Base-by-base conservation (phyloP, 352 stramenopile species). In the Phytopythium litorale region DNA sequence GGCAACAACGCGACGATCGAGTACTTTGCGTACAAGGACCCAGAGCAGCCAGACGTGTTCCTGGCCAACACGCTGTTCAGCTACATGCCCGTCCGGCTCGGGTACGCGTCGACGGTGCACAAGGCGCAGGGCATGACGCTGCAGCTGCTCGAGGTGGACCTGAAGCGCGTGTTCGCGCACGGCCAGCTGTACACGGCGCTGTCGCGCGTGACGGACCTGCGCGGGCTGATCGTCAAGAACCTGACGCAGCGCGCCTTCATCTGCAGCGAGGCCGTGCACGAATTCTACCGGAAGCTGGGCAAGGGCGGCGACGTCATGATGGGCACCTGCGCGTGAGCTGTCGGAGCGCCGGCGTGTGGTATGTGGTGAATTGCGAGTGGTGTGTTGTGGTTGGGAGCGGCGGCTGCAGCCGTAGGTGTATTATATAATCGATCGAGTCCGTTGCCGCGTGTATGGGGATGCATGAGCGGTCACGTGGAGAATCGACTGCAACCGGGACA, bases 1-100 rank as follows among this genome's bases (percentile, higher is more conserved):
- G 35, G 35, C 56, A 62, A 53, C 30, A n/a, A 43, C 4, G 56
- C 56, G 15, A 62, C 56, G 30, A 62, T 62, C 30, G 56, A 62
- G 56, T 54, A 62, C 56, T 62, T 62, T 32, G 42, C 56, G 25
- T 62, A 62, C 43, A 62, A 62, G 30, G 56, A 62, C 42, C 56
- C 56, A 21, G 56, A 62, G 30, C 21, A 62, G 56, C 32, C 56
- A 3, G 56, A 62, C 28, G 56, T 62, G 18, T 62, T 62, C 30
- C 3, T 54, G 56, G 56, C 56, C 4, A 45, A 25, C 28, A 62
- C 56, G 15, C 42, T 62, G 18, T 62, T 62, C 30, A 62, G 56
- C 56, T 62, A 62, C 56, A 55, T 62, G 56, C 56, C 56, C 1
- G 42, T 62, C 6, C 56, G 56, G 18, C 56, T 62, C 42, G 56